These are phyloP conservation scores for Stylosanthes scabra DNA, from an alignment of 331 rosid genomes.

Conservation along the genomic window DNA sequence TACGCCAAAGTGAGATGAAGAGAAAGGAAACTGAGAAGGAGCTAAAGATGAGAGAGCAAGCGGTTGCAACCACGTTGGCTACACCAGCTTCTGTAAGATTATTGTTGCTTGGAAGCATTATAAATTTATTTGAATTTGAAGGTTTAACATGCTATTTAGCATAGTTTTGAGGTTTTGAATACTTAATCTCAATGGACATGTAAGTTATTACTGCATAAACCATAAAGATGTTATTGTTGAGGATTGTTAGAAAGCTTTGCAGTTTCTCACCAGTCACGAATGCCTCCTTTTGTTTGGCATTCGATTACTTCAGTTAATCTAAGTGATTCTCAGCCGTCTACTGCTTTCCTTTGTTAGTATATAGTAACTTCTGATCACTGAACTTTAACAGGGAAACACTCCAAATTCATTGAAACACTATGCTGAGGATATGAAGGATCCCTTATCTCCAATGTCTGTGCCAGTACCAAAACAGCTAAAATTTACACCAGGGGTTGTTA, in stretches of 20 bases:
- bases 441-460: conserved; percentile 80
- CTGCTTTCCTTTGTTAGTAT: conserved; percentile 34
- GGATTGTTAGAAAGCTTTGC: conserved; percentile 24
- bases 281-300: conserved; percentile 24
- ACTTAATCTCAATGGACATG: conserved; percentile 5
- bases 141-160: conserved; percentile 1
- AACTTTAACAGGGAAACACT: conserved; percentile 63
- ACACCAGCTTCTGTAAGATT: conserved; percentile 78
- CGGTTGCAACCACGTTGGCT: conserved; percentile 68
- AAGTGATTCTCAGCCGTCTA: conserved; percentile 18
- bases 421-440: conserved; percentile 70
- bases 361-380: conserved; percentile 43
- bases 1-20: conserved; percentile 95
- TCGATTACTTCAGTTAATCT: conserved; percentile 21
- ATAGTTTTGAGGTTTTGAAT: neutral
- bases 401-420: conserved; percentile 70
- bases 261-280: conserved; percentile 29
- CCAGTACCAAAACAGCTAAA: conserved; percentile 92
- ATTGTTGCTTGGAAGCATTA: conserved; percentile 24
- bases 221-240: neutral
- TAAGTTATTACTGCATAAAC: neutral
- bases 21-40: conserved; percentile 97
- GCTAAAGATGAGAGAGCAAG: conserved; percentile 93
- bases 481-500: conserved; percentile 88
- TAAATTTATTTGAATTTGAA: conserved; percentile 21